Conservation (phyloP, 1,284 basidiomycete genomes). For the Boletus mariae region DNA sequence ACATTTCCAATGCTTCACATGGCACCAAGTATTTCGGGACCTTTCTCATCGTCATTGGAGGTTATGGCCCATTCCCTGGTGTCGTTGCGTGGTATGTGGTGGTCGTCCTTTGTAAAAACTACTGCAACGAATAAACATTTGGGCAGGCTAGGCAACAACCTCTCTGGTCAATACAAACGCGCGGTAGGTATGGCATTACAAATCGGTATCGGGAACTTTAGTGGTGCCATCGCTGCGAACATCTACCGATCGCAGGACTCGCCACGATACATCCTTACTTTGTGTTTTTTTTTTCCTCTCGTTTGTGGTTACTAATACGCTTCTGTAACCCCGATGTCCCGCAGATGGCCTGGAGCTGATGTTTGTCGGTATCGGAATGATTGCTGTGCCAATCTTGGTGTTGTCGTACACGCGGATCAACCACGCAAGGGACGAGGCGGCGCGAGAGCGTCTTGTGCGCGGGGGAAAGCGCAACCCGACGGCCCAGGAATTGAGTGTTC, state of each 20-base stretch:
- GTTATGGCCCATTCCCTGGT: conserved; percentile 60
- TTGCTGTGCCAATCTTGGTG: conserved; percentile 47
- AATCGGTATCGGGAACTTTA: conserved; percentile 44
- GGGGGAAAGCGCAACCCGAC: conserved; percentile 22
- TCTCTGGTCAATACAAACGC: conserved; percentile 48
- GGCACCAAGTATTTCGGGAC: conserved; percentile 66
- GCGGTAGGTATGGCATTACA: conserved; percentile 44
- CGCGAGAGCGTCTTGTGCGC: conserved; percentile 33
- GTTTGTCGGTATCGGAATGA: conserved; percentile 62
- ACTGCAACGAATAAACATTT: background rate
- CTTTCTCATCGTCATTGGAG: conserved; percentile 58
- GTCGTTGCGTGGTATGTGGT: conserved; percentile 56
- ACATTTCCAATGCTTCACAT: conserved; percentile 42
- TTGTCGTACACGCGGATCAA: conserved; percentile 57
- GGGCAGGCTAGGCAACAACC: conserved; percentile 45
- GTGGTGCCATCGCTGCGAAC: conserved; percentile 41
- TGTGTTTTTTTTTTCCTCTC: too few relatives aligned
- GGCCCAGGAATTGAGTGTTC: conserved; percentile 25
- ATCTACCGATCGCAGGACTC: conserved; percentile 57
- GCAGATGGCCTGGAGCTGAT: conserved; percentile 64
- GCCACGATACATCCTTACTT: conserved; percentile 50
- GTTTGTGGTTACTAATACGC: conserved; percentile 39
- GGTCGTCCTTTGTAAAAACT: too few relatives aligned
- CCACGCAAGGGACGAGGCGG: conserved; percentile 37
- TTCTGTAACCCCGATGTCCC: background rate